These are phyloP conservation scores for Chrysoporthe puriensis DNA, from an alignment of 2,329 filamentous ascomycete species.

Conservation along the genomic window DNA sequence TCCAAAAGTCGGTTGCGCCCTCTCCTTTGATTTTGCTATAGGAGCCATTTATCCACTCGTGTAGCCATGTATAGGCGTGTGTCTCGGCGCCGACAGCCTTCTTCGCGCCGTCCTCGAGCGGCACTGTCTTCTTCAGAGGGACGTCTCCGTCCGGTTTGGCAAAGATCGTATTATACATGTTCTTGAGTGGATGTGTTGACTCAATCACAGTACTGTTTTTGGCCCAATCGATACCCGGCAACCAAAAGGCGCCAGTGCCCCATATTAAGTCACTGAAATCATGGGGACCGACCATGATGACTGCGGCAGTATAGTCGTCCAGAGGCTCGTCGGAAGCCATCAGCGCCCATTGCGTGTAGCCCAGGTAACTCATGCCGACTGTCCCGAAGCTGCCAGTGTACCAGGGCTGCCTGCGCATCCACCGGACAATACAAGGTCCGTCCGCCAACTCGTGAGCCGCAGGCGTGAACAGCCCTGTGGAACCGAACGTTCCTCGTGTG, in stretches of 20 bases:
- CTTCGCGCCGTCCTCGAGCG: conserved; percentile 19
- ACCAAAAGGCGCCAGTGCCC: conserved; percentile 29
- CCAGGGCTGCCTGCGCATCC: conserved; percentile 33
- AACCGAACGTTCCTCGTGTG: conserved; percentile 32
- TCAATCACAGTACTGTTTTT: neutral
- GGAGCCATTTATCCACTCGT: conserved; percentile 15
- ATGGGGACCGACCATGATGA: conserved; percentile 23
- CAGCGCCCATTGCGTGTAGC: conserved; percentile 32
- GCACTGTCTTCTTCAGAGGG: conserved; percentile 15
- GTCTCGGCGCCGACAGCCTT: conserved; percentile 11
- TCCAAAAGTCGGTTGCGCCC: conserved; percentile 7
- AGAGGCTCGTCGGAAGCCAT: conserved; percentile 27
- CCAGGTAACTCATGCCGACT: conserved; percentile 30
- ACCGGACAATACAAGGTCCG: conserved; percentile 27
- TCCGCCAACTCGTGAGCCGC: conserved; percentile 25
- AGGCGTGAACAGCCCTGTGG: conserved; percentile 27
- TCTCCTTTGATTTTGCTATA: neutral
- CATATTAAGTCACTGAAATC: conserved; percentile 27
- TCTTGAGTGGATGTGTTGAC: neutral
- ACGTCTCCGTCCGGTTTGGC: neutral
- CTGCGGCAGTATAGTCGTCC: conserved; percentile 27
- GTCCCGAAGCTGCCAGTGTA: conserved; percentile 33
- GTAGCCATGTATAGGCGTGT: conserved; percentile 9
- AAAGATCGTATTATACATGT: neutral
- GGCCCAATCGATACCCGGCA: conserved; percentile 20